Base-by-base conservation (phyloP, 441 rosid genomes). In the Manihot esculenta region DNA sequence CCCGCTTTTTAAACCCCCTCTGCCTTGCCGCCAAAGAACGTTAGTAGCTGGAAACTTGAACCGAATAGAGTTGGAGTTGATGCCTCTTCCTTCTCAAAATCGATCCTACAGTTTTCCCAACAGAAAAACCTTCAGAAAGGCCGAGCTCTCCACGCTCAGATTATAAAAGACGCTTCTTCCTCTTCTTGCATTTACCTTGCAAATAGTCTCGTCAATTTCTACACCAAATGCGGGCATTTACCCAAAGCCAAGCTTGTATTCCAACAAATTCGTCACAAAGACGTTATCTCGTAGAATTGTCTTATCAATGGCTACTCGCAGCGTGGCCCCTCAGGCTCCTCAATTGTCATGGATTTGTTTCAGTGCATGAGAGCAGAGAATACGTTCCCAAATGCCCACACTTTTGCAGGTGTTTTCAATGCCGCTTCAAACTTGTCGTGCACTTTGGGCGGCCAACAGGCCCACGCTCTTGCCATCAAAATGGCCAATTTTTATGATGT, bases 281-380 rank as follows among this genome's bases (percentile, higher is more conserved):
- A 88, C 71, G 86, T 88, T 2, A 85, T 87, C 51, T 89, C 96
- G 6, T 89, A 93, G 94, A 93, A 89, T 69, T 88, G 87, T 73
- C 89, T 93, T 77, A 88, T 93, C 73, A 91, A 87, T 77, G 93
- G 84, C 17, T 86, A 85, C 78, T 84, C 92, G 14, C 92, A 80
- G 78, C 77, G 77, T 71, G 90, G 91, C 4, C 26, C 78, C 8
- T n/a, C 73, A 15, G 83, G 85, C 38, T 75, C 88, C 23, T 45
- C 48, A 53, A 17, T 58, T 26, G 90, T 83, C 61, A 76, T 89
- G 88, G 78, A 82, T 60, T 78, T 91, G 4, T 87, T 91, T 69
- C 84, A 66, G 47, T 80, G 82, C 62, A 91, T 91, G 97, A 84
- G 90, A 70, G 77, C 82, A 15, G 86, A 79, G 72, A 80, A 86